A percentile compares a stretch with the other conserved stretches of the same genome.
Evolutionary conservation across 192 early-diverging fungal species (phyloP).

Genomic region (Rhizophagus prolifer): DNA sequence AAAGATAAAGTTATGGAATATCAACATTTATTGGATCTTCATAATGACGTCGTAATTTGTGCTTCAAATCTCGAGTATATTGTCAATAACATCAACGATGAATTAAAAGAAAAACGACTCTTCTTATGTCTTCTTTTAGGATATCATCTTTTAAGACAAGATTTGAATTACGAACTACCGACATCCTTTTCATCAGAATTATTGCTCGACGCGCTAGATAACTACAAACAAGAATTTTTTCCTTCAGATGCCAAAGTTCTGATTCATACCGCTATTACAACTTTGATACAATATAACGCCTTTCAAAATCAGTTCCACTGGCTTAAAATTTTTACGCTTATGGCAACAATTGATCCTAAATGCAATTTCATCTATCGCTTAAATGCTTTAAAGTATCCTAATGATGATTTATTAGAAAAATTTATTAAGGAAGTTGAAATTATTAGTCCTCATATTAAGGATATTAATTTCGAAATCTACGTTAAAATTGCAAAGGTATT

Average conservation of each 20-base stretch:
- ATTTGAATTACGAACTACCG: not conserved
- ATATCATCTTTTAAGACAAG: not conserved
- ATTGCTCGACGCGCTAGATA: not conserved
- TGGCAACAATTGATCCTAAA: not conserved
- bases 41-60: not conserved
- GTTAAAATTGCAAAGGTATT: not conserved
- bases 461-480: not conserved
- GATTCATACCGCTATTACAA: not conserved
- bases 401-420: not conserved
- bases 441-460: not conserved
- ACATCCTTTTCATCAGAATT: not conserved
- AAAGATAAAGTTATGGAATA: conserved; percentile 5
- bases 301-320: not conserved
- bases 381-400: not conserved
- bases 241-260: not conserved
- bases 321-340: not conserved
- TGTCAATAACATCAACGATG: not conserved
- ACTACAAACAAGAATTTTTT: not conserved
- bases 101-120: not conserved
- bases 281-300: not conserved
- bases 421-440: not conserved
- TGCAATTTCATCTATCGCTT: not conserved
- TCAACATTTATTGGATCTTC: not conserved
- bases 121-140: not conserved
- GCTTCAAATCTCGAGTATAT: not conserved